Evolutionary conservation across 768 basidiomycete genomes (phyloP).

Genomic region (Tricholomella constricta): DNA sequence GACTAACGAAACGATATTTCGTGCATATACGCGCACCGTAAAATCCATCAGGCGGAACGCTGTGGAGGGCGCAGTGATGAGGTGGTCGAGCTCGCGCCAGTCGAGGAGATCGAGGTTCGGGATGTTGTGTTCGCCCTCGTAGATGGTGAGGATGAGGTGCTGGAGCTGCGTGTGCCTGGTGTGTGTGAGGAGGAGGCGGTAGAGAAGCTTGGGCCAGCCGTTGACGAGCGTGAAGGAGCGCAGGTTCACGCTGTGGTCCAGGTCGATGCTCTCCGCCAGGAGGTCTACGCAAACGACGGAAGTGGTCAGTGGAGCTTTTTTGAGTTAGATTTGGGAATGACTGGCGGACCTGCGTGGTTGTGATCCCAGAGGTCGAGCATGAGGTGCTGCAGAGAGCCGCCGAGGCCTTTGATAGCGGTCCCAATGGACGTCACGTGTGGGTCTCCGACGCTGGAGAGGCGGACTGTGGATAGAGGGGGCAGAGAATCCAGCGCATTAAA

Average conservation of each 20-base stretch:
- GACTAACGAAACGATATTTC: conserved; percentile 8
- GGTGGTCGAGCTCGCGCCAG: conserved; percentile 14
- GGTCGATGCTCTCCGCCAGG: conserved; percentile 8
- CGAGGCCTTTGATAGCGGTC: conserved; percentile 6
- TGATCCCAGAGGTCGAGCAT: conserved; percentile 16
- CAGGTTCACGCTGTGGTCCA: conserved; percentile 12
- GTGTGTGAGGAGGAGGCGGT: conserved; percentile 8
- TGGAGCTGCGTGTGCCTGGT: conserved; percentile 6
- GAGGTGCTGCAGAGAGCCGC: conserved; percentile 13
- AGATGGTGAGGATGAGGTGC: conserved; percentile 10
- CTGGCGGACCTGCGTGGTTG: conserved; percentile 7
- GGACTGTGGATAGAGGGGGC: conserved; percentile 10
- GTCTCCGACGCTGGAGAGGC: conserved; percentile 12
- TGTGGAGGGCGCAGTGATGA: conserved; percentile 5
- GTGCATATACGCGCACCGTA: conserved; percentile 15
- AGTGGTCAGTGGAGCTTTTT: neutral
- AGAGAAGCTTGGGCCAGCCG: conserved; percentile 16
- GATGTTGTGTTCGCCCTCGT: conserved; percentile 13
- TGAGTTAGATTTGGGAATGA: neutral
- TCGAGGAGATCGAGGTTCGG: conserved; percentile 18
- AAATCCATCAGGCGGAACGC: conserved; percentile 11
- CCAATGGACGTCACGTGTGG: conserved; percentile 8
- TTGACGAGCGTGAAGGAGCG: conserved; percentile 18
- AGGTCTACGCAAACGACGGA: too few relatives aligned
- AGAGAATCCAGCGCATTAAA: conserved; percentile 5